Evolutionary conservation across 2,329 filamentous ascomycete genomes (phyloP), one percentile per base, ranked within the genome.

Genomic region (Penicillium sp.): DNA sequence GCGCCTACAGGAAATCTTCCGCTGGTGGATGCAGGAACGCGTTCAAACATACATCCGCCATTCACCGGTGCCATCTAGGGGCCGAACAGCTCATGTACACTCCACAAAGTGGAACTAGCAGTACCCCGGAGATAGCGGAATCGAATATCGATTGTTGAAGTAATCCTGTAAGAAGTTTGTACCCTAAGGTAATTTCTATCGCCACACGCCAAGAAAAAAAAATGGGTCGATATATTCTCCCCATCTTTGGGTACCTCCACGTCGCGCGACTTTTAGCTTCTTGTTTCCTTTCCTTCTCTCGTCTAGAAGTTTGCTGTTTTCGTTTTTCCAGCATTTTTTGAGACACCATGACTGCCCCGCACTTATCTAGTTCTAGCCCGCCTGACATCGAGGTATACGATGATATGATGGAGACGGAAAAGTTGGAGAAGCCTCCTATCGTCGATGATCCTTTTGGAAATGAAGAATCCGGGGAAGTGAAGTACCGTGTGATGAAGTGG

Each of bases 401-500:
- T 54, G 60, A 64, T 21, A 27, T 48, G 22, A 33, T 53, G 11
- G 62, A 65, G 10, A 49, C 60, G 29, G 64, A 66, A 37, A 66
- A 66, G 48, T 26, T 54, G 14, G 58, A 60, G 45, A 60, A 64
- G 16, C 21, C 54, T 24, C 31, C 50, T 26, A 57, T 47, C 3
- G 49, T 45, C 8, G 64, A 64, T 2, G 73, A 75, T 57, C 70
- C 71, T 3, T 75, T 75, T 61, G 72, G 73, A 33, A 65, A 75
- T 61, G 73, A 75, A 60, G 67, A 68, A 51, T 56, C 60, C 29
- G 65, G 70, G 19, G 75, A 77, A 52, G 75, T 82, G 49, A 76
- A 82, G 57, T 82, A 81, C 63, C 77, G 77, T 58, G 80, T 79
- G 1, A 76, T 80, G 73, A 69, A 72, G 46, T 83, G 80, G 80